Evolutionary conservation across 371 early-diverging fungal species (phyloP), one percentile per base, ranked within the genome.

Genomic region (Mucor lusitanicus): DNA sequence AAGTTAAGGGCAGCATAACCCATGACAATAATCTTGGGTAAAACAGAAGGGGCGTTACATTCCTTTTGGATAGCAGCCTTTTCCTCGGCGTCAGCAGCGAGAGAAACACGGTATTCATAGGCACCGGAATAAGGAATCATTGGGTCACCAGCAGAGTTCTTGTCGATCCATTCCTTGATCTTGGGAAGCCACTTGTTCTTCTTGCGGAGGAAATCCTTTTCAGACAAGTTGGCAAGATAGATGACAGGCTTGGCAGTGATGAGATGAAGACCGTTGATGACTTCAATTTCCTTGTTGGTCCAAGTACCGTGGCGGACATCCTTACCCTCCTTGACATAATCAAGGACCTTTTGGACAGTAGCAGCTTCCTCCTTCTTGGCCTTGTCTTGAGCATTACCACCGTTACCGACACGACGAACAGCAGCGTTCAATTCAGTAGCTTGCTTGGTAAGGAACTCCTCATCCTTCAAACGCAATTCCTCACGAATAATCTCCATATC

Each of bases 221-320:
- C 94, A 70, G 90, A 89, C 66, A 99, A 85, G 81, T 99, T 99
- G 71, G 92, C 95, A 59, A 99, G 89, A 76, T 99, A 98, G 53
- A 99, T 95, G 35, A 99, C 97, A 27, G 98, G 96, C 79, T 99
- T 99, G 63, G 98, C 96, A 1, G 99, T 98, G 62, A 99, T 85
- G 60, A 99, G 89, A 66, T 92, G 92, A 60, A 97, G 85, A 30
- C 82, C 74, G 78, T 96, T 98, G 82, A 99, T 97, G 44, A 94
- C 85, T 64, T 95, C 95, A 53, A 99, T 85, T 78, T 97, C 97
- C 80, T 92, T 88, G 85, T 92, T 93, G 70, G 85, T 79, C 97
- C 97, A 95, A 35, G 88, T 82, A 58, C 96, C 97, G 69, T 94
- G 90, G 72, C 97, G 89, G 33, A 96, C 90, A 71, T 94, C 94